Base-by-base conservation (phyloP, 805 yeast genomes). In the Yamadazyma paraphyllophila region DNA sequence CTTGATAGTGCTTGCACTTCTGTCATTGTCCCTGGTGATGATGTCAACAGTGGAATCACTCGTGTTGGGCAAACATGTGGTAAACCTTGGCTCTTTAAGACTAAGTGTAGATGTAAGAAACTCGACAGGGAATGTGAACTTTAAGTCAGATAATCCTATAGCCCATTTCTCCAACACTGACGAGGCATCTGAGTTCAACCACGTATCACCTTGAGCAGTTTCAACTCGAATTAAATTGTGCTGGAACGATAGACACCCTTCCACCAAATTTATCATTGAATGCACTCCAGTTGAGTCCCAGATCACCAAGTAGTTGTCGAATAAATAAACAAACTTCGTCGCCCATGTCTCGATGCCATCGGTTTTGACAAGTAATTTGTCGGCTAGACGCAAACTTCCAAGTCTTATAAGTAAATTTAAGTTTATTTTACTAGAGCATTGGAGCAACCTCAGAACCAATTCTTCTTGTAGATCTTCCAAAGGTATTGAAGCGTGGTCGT, bases 141-240 rank as follows among this genome's bases (percentile, higher is more conserved):
- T 45, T 7, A 48, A 45, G 45, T 72, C 77, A 2, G 73, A 65
- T 9, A 67, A 50, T 1, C 71, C 74, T 16, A 69, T 68, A 3
- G 64, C 74, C 77, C 77, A 72, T 47, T 72, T 71, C 47, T 72
- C 76, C 25, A 71, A 57, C 4, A 71, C 60, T n/a, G 64, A 54
- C 30, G 57, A 54, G 12, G 46, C 49, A 9, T 58, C 58, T 1
- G 72, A 66, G 33, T 55, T 58, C n/a, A 69, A 47, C 52, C 54
- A 63, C 33, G 66, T 30, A 7, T 46, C 33, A 34, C 32, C 14
- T 25, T 13, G 2, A 9, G 24, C 13, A 12, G 27, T 14, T 8
- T 26, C 27, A 13, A 49, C 36, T 14, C 31, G 29, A 6, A 49
- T 26, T 5, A 44, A 16, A 11, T 42, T 46, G 15, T 48, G 40